These are phyloP conservation scores for Zygosaccharomyces sapae DNA, from an alignment of 1,139 yeast species.

Conservation along the genomic window DNA sequence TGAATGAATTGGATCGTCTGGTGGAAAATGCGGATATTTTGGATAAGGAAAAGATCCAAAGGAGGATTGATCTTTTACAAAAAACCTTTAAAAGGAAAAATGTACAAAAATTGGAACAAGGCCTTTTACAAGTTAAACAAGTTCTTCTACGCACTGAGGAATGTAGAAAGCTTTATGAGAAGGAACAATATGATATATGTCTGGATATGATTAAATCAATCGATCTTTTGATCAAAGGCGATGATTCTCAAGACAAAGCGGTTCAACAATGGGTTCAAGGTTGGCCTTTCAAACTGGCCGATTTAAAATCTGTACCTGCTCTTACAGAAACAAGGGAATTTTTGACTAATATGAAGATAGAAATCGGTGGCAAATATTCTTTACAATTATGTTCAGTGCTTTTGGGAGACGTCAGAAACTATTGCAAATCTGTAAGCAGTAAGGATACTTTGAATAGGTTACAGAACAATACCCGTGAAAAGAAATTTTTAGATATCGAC, in stretches of 20 bases:
- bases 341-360: conserved; percentile 47
- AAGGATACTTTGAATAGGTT: conserved; percentile 54
- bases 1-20: conserved; percentile 47
- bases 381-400: conserved; percentile 52
- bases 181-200: conserved; percentile 43
- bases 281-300: conserved; percentile 50
- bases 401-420: conserved; percentile 55
- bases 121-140: conserved; percentile 59
- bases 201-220: conserved; percentile 54
- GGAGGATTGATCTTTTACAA: conserved; percentile 51
- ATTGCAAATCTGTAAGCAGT: conserved; percentile 48
- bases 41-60: conserved; percentile 49
- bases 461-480: conserved; percentile 29
- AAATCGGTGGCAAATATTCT: conserved; percentile 66
- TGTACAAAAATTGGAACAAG: conserved; percentile 57
- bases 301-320: conserved; percentile 57
- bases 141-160: conserved; percentile 47
- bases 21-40: conserved; percentile 42
- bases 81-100: conserved; percentile 54
- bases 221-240: conserved; percentile 56
- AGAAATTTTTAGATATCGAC: conserved; percentile 23
- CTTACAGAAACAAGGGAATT: conserved; percentile 51
- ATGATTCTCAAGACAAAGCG: conserved; percentile 34
- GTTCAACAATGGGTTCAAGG: conserved; percentile 39
- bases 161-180: conserved; percentile 48